A percentile compares a stretch with the other conserved stretches of the same genome.
Conservation (phyloP, 768 basidiomycete genomes). For the Pisolithus sp. region DNA sequence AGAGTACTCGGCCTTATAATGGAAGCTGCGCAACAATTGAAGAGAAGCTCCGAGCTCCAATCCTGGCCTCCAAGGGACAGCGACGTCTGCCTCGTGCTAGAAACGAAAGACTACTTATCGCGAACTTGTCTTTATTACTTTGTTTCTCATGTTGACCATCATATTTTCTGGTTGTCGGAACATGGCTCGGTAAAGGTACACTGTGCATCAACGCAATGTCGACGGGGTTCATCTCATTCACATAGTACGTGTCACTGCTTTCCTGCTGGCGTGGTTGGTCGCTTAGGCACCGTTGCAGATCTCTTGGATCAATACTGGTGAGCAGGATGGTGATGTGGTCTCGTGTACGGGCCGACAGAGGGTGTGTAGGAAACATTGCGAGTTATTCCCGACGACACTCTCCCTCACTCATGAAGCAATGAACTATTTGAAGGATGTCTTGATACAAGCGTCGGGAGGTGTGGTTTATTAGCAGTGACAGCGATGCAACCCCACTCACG, state of each 20-base stretch:
- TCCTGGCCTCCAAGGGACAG: constrained; percentile 4
- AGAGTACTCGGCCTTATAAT: not conserved
- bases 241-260: constrained; percentile 17
- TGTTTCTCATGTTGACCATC: constrained; percentile 21
- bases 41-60: not conserved
- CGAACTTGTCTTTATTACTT: constrained; percentile 19
- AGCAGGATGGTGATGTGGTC: not conserved
- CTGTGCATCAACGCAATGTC: constrained; percentile 20
- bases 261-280: not conserved
- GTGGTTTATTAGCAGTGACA: not conserved
- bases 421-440: constrained; percentile 13
- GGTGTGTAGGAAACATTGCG: constrained; percentile 23
- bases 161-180: constrained; percentile 23
- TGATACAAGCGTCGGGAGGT: constrained; percentile 28
- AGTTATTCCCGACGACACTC: constrained; percentile 23
- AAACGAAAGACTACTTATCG: not conserved
- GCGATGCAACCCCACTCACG: not conserved
- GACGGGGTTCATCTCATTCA: not conserved
- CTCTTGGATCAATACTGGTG: constrained; percentile 26
- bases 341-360: not conserved
- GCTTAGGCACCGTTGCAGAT: constrained; percentile 13
- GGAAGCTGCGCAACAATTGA: not conserved
- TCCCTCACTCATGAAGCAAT: constrained; percentile 14
- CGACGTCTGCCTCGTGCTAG: constrained; percentile 14
- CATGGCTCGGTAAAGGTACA: constrained; percentile 14